Conservation (phyloP, 202 grass and related monocot species). For the Elaeis oleifera region DNA sequence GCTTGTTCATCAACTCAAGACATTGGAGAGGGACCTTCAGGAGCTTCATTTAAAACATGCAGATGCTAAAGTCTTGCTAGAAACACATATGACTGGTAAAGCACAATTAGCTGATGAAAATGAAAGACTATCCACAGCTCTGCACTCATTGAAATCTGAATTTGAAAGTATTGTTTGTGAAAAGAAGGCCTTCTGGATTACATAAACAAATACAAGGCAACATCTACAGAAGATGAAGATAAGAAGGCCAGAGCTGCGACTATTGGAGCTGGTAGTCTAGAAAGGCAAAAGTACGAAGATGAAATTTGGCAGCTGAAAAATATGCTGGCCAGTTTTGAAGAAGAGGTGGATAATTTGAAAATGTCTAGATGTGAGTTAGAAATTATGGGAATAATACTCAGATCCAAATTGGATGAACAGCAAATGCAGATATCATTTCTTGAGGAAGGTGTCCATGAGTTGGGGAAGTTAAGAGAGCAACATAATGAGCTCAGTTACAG, state of each 20-base stretch:
- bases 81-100: constrained; percentile 29
- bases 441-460: constrained; percentile 40
- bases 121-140: constrained; percentile 31
- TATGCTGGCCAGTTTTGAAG: constrained; percentile 36
- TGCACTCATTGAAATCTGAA: constrained; percentile 38
- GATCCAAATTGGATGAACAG: constrained; percentile 83
- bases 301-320: constrained; percentile 58
- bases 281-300: constrained; percentile 41
- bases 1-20: constrained; percentile 32
- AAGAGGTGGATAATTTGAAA: constrained; percentile 48
- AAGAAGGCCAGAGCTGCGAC: constrained; percentile 35
- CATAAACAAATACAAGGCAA: constrained; percentile 28
- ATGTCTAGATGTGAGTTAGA: constrained; percentile 46
- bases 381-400: constrained; percentile 67
- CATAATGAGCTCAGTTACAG: constrained; percentile 64
- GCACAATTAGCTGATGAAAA: constrained; percentile 47
- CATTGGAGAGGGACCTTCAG: constrained; percentile 43
- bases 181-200: constrained; percentile 36
- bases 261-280: constrained; percentile 13
- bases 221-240: constrained; percentile 27
- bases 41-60: constrained; percentile 41
- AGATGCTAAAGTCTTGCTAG: constrained; percentile 28
- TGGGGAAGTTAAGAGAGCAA: constrained; percentile 57
- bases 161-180: constrained; percentile 27
- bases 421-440: constrained; percentile 42